Evolutionary conservation across 495 filamentous ascomycete genomes (phyloP), one percentile per base, ranked within the genome.

Genomic region (Neurospora terricola): DNA sequence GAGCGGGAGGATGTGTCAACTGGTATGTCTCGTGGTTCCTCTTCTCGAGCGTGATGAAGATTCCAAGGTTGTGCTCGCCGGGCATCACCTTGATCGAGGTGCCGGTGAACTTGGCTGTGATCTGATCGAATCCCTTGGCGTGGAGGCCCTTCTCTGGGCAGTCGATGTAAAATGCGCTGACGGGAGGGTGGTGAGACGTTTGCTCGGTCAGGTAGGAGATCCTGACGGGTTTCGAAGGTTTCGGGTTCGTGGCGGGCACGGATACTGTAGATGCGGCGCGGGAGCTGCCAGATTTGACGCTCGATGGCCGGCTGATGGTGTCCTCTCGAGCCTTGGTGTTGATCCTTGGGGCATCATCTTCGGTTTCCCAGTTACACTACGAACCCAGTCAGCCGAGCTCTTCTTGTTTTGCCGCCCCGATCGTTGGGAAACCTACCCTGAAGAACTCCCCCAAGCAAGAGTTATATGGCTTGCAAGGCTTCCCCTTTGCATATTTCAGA

Each of bases 401-500:
- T 54, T 40, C 43, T 12, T 23, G 0, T 4, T 54, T 23, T 54
- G 45, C 45, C 21, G 16, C 18, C 42, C 27, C 40, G 12, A 69
- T 72, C 1, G 16, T 12, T 23, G 27, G 18, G 37, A 59, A 18
- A 85, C 88, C 78, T 85, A 94, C 92, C 82, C 96, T 87, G 83
- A 99, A 99, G 83, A 98, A 98, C 82, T 99, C 96, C n/a, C 96
- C 96, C 48, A 99, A 82, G 9, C 93, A 93, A 43, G 94, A 97
- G 81, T 99, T 99, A 82, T 99, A 99, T 8, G 96, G 96, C 81
- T 99, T 99, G 88, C 94, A 97, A 11, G 96, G 96, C 84, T 94
- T 97, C 66, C 96, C 95, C 81, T 98, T 98, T 76, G 97, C 93
- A 77, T 97, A 99, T 89, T 98, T 99, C 87, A 99, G 80, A 79